Evolutionary conservation across 2,329 filamentous ascomycete genomes (phyloP).

Genomic region (Ilyonectria robusta): DNA sequence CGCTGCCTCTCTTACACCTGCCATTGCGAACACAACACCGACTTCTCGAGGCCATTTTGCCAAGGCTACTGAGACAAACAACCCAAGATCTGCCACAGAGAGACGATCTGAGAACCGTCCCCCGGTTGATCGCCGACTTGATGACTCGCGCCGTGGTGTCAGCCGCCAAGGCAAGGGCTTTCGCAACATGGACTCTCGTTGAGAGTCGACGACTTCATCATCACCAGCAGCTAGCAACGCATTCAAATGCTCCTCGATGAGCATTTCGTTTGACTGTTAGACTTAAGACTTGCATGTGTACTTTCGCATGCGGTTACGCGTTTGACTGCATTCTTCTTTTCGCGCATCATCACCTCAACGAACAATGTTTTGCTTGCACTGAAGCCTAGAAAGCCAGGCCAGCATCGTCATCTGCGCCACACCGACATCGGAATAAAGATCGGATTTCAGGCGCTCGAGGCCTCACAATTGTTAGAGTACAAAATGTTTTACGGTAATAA

Average conservation of each 20-base stretch:
- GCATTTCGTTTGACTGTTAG: conserved; percentile 52
- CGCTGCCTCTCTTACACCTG: conserved; percentile 64
- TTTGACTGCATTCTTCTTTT: background rate
- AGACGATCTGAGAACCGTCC: conserved; percentile 63
- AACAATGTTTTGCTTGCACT: conserved; percentile 4
- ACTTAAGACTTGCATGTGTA: conserved; percentile 50
- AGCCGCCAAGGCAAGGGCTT: conserved; percentile 35
- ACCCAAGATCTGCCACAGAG: conserved; percentile 46
- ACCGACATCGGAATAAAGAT: background rate
- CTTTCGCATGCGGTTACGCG: conserved; percentile 24
- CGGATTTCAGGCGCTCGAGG: conserved; percentile 1
- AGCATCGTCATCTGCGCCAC: background rate
- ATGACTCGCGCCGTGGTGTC: conserved; percentile 32
- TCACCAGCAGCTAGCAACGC: background rate
- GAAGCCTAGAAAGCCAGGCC: background rate
- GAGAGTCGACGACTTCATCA: conserved; percentile 2
- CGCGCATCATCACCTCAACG: background rate
- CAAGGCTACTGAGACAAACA: conserved; percentile 47
- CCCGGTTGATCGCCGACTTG: conserved; percentile 45
- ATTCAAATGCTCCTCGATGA: conserved; percentile 33
- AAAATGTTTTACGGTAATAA: conserved; percentile 46
- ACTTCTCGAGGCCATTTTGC: conserved; percentile 49
- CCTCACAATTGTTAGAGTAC: conserved; percentile 32
- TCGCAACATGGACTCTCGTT: conserved; percentile 36
- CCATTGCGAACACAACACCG: conserved; percentile 57